phyloP scores from a whole-genome alignment of 176 grass and related monocot genomes.

The Pharus latifolius region DNA sequence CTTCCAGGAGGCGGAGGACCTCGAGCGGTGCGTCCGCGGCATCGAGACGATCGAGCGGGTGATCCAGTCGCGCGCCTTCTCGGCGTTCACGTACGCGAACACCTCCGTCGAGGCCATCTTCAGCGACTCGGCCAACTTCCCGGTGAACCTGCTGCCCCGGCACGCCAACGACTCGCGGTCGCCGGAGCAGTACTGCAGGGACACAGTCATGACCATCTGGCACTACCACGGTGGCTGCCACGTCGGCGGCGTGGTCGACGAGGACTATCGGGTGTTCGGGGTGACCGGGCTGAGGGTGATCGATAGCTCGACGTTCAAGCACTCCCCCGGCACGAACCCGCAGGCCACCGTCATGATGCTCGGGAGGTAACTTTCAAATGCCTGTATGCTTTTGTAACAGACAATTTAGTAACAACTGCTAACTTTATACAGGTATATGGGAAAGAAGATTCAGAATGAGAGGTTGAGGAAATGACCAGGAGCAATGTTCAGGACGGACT shows the following conservation, averaged over 20 bases:
- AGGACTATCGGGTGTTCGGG: conserved; percentile 62
- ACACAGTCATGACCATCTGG: conserved; percentile 81
- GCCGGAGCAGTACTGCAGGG: conserved; percentile 66
- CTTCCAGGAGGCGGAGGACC: conserved; percentile 65
- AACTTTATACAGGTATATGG: conserved; percentile 55
- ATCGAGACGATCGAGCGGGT: conserved; percentile 52
- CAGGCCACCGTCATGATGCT: conserved; percentile 97
- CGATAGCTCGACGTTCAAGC: conserved; percentile 64
- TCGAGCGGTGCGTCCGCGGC: conserved; percentile 45
- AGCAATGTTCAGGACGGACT: neutral
- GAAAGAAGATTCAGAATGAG: conserved; percentile 56
- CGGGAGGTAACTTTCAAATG: conserved; percentile 44
- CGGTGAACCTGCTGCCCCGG: conserved; percentile 59
- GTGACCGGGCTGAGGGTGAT: conserved; percentile 47
- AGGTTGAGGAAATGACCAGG: conserved; percentile 30
- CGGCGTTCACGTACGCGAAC: conserved; percentile 59
- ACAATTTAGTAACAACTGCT: neutral
- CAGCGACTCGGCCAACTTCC: conserved; percentile 43
- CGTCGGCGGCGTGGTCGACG: conserved; percentile 63
- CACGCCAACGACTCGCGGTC: conserved; percentile 54
- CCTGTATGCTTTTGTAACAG: neutral
- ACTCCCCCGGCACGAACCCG: conserved; percentile 75
- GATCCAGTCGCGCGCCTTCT: conserved; percentile 47
- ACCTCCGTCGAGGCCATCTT: conserved; percentile 41
- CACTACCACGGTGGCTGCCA: conserved; percentile 86